Evolutionary conservation across 2,329 filamentous ascomycete genomes (phyloP), one percentile per base, ranked within the genome.

Genomic region (Phialocephala subalpina): DNA sequence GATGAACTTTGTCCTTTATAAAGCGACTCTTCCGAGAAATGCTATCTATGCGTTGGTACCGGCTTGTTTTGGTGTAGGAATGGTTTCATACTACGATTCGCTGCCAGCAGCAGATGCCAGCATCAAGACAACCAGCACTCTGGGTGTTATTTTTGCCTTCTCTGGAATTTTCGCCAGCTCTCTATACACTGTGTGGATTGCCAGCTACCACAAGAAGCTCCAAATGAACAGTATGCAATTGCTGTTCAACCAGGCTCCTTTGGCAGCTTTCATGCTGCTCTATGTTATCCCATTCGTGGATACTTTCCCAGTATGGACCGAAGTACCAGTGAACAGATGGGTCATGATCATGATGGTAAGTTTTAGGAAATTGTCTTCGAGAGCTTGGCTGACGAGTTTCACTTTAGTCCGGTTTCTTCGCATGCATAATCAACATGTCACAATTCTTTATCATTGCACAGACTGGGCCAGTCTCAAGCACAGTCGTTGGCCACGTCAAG

Each of bases 21-120:
- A 81, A 68, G 80, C 84, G 29, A 84, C 80, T 0, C 82, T 91
- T 12, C 87, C 89, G 7, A 76, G 76, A 52, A 78, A 79, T 61
- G 88, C 89, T 20, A 75, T 77, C 47, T 70, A 69, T 47, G 83
- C 88, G 7, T 80, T 91, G 52, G 69, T 87, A 25, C 88, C 88
- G 0, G 87, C 88, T 42, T 92, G 89, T 71, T 40, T 84, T 0
- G 89, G 89, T 42, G 89, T 92, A 5, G 88, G 83, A 38, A 83
- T 90, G 73, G 87, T 91, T 20, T 89, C 87, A 9, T 91, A 90
- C 77, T 90, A 88, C 75, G 89, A 91, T 77, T 88, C 88, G n/a
- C 80, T 85, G 29, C 83, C 82, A 22, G 75, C 79, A 1, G 73
- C 77, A 18, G 80, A 84, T 70, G 77, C 78, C 40, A 83, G 78